phyloP scores from a whole-genome alignment of 2,329 filamentous ascomycete genomes.

The Diplodia mutila region DNA sequence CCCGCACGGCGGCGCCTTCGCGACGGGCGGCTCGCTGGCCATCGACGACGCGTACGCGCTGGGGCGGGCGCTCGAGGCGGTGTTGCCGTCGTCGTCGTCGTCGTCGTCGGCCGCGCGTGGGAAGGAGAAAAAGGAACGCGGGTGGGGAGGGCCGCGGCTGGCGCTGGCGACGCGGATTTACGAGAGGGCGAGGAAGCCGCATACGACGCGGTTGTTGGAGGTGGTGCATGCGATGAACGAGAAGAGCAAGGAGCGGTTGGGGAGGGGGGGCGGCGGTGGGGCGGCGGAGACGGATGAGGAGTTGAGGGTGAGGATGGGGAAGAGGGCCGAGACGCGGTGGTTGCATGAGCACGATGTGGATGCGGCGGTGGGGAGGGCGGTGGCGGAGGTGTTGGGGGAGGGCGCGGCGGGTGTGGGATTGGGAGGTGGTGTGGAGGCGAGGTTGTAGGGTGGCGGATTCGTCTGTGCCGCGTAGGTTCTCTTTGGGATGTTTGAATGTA shows the following conservation, averaged over 20 bases:
- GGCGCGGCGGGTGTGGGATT: not conserved
- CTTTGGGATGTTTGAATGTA: too few species aligned
- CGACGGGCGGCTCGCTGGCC: conserved; percentile 45
- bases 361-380: conserved; percentile 24
- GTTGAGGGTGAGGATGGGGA: conserved; percentile 31
- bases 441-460: not conserved
- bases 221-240: conserved; percentile 33
- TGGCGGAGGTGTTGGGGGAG: not conserved
- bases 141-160: too few species aligned
- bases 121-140: too few species aligned
- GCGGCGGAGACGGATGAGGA: conserved; percentile 24
- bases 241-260: conserved; percentile 27
- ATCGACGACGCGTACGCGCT: conserved; percentile 47
- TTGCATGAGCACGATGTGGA: conserved; percentile 38
- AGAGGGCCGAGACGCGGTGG: conserved; percentile 32
- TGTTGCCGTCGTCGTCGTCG: too few species aligned
- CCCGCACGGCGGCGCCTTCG: conserved; percentile 45
- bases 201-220: conserved; percentile 38
- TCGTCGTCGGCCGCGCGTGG: not conserved
- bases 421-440: not conserved
- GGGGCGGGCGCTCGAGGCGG: conserved; percentile 31
- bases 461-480: too few species aligned
- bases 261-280: not conserved
- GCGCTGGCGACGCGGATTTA: conserved; percentile 38
- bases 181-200: conserved; percentile 40